Base-by-base conservation (phyloP, 441 rosid species). In the Eutrema salsugineum region DNA sequence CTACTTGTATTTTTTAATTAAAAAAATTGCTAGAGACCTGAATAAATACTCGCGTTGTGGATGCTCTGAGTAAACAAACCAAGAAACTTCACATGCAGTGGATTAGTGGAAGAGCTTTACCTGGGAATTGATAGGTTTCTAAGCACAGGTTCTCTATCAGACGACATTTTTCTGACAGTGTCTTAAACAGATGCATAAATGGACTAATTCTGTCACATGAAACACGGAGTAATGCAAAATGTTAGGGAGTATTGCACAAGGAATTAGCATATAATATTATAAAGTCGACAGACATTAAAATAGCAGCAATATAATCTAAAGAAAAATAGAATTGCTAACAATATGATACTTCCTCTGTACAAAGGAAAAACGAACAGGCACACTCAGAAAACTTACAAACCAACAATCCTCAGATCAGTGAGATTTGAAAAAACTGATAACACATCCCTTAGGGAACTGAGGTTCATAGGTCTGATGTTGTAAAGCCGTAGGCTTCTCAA, bases 371-470 rank as follows among this genome's bases (percentile, higher is more conserved):
- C 40, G 64, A 46, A 12, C 57, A 22, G 33, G 40, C 19, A 36
- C 40, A 17, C 44, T 5, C 32, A 58, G 53, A 63, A 24, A 79
- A 87, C 97, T 86, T 88, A 90, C 94, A 92, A 83, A 85, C 97
- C 93, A 78, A 90, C 90, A 65, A 92, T 85, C 75, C 83, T 93
- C 64, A 92, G 86, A 77, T 92, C 93, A 61, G 83, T 80, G 44
- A 92, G 82, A 65, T 86, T 82, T 14, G 86, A 81, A 79, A 97
- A 91, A 35, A 85, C 86, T 58, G 91, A 80, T 56, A 93, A 78
- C 39, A 89, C 89, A 63, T 55, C 49, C 36, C 77, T 80, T 15
- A 86, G 85, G 28, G 92, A 78, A 9, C 75, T 66, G 59, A 76
- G 71, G 61, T 85, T 87, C 79, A 83, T 72, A 63, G 86, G 81